These are phyloP conservation scores for Salvia splendens DNA, from an alignment of 257 asterid genomes.

Conservation along the genomic window DNA sequence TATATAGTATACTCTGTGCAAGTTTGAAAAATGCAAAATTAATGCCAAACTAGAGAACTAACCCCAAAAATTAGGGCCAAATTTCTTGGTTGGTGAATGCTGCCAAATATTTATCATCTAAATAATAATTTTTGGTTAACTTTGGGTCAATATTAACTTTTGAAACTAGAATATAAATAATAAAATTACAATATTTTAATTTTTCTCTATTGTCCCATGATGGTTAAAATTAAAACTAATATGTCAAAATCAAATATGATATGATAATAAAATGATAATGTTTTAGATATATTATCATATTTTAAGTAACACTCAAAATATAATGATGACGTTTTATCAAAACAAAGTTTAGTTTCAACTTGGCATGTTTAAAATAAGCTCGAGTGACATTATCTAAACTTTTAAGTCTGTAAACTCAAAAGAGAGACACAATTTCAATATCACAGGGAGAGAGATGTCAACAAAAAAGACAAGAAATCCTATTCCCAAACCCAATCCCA, in stretches of 20 bases:
- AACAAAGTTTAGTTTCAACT: no score
- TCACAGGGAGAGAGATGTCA: neutral
- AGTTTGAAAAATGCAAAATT: constrained; percentile 25
- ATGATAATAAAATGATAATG: no score
- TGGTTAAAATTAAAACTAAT: no score
- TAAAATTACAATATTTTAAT: no score
- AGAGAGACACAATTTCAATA: neutral
- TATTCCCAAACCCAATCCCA: constrained; percentile 11
- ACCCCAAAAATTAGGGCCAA: constrained; percentile 15
- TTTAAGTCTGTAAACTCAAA: neutral
- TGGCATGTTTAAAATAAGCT: constrained; percentile 7
- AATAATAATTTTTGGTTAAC: no score
- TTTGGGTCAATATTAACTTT: no score
- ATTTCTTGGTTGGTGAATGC: constrained; percentile 34
- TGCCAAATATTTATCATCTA: neutral
- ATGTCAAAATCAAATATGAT: no score
- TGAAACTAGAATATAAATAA: no score
- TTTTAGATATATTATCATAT: no score
- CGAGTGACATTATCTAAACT: neutral
- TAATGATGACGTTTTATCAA: no score
- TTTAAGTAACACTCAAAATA: no score
- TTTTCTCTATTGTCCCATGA: no score
- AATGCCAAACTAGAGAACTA: constrained; percentile 12
- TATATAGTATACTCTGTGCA: constrained; percentile 15
- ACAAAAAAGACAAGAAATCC: constrained; percentile 22